Conservation (phyloP, 73 alveolate species). For the Breviolum minutum region DNA sequence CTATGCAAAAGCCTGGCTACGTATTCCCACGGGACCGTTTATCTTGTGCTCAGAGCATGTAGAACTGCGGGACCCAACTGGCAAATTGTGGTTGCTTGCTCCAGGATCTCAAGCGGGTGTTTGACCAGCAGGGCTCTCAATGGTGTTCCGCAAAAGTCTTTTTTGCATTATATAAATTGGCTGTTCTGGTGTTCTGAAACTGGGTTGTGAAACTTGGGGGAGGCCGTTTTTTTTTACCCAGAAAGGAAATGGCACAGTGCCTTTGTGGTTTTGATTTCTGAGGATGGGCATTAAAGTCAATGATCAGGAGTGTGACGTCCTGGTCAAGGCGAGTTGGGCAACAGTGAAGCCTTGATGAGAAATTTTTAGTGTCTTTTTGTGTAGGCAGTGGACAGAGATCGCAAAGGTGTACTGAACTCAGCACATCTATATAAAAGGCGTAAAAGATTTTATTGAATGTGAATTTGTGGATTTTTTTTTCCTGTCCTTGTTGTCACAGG, state of each 20-base stretch:
- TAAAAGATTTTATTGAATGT: neutral
- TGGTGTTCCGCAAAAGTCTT: neutral
- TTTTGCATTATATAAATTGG: neutral
- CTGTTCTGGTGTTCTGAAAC: neutral
- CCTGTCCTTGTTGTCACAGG: no score
- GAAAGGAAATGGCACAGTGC: neutral
- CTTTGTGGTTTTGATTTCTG: neutral
- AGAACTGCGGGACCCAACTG: neutral
- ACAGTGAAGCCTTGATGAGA: neutral
- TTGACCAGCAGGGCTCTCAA: conserved; percentile 48
- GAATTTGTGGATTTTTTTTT: no score
- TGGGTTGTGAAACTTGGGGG: neutral
- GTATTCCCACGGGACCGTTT: conserved; percentile 90
- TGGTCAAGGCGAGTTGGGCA: conserved; percentile 49
- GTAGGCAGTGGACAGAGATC: conserved; percentile 62
- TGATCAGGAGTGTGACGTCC: conserved; percentile 70
- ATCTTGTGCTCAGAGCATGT: no score
- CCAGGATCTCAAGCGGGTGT: conserved; percentile 83
- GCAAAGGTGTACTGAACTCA: conserved; percentile 25
- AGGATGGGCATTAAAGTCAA: conserved; percentile 93
- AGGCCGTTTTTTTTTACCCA: neutral
- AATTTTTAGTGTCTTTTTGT: neutral
- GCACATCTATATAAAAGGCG: neutral
- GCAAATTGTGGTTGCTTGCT: neutral
- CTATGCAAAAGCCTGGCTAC: conserved; percentile 92